Percentiles rank a stretch among this genome's conserved stretches.
Evolutionary conservation across 2,329 filamentous ascomycete species (phyloP).

Genomic region (Diaporthe sp.): DNA sequence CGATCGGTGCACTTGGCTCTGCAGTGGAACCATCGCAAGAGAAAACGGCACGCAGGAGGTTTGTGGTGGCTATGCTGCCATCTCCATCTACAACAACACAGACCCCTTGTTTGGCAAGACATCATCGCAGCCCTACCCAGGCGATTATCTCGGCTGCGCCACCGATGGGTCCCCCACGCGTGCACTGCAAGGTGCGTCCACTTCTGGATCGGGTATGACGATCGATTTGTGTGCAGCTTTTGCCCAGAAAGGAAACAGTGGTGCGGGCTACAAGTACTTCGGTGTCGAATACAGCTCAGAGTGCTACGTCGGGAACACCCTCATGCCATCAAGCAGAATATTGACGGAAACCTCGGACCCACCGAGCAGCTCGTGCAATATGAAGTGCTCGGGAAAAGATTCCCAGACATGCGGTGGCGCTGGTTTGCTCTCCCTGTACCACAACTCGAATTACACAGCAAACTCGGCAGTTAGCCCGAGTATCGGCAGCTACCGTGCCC

Average conservation of each 20-base stretch:
- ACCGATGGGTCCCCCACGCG: background rate
- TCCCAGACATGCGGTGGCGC: slow-evolving; percentile 43
- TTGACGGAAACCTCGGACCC: slow-evolving; percentile 8
- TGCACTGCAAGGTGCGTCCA: background rate
- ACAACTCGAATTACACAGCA: slow-evolving; percentile 24
- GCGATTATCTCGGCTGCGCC: background rate
- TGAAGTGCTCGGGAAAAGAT: slow-evolving; percentile 42
- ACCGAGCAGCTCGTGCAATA: slow-evolving; percentile 39
- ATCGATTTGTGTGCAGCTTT: slow-evolving; percentile 4
- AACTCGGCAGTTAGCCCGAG: background rate
- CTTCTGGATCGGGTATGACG: background rate
- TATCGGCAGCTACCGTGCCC: slow-evolving; percentile 6
- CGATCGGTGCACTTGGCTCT: slow-evolving; percentile 5
- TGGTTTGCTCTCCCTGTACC: slow-evolving; percentile 42
- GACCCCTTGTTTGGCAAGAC: slow-evolving; percentile 42
- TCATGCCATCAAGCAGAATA: slow-evolving; percentile 7
- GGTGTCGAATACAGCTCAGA: slow-evolving; percentile 3
- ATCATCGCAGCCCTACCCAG: background rate
- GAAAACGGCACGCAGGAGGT: slow-evolving; percentile 40
- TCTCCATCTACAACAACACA: slow-evolving; percentile 28
- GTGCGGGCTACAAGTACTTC: slow-evolving; percentile 17
- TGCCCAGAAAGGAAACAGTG: slow-evolving; percentile 4
- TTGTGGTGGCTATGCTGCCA: slow-evolving; percentile 43
- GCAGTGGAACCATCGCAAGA: slow-evolving; percentile 40
- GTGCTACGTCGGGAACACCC: slow-evolving; percentile 8